Conservation (phyloP, 169 alveolate genomes). For the Blepharisma undulans region DNA sequence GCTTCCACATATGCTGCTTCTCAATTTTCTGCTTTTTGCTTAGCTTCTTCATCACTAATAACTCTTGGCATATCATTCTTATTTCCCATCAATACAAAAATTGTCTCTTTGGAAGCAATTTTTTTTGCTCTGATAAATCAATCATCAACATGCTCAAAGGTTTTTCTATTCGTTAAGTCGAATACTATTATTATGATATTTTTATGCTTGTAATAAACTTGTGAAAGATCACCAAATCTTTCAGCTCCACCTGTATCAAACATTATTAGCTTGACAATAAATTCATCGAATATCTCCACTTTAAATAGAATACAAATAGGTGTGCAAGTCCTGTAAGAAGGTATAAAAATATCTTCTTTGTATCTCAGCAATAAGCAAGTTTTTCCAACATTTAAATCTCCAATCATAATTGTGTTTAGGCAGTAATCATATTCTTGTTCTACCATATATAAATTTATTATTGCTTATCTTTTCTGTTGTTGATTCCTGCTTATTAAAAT, state of each 20-base stretch:
- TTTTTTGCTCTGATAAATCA: constrained; percentile 95
- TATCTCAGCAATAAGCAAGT: constrained; percentile 40
- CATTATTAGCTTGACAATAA: constrained; percentile 73
- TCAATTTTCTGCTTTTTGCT: neutral
- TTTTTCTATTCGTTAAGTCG: constrained; percentile 91
- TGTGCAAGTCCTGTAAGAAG: constrained; percentile 90
- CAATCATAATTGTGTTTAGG: constrained; percentile 33
- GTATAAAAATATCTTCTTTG: constrained; percentile 90
- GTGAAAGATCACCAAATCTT: constrained; percentile 63
- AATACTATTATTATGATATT: constrained; percentile 51
- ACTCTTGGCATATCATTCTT: constrained; percentile 84
- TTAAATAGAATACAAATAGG: constrained; percentile 71
- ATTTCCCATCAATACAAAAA: constrained; percentile 93
- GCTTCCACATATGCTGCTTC: neutral
- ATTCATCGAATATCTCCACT: neutral
- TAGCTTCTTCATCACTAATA: neutral
- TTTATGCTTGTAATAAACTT: constrained; percentile 62
- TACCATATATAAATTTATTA: no score
- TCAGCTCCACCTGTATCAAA: constrained; percentile 79
- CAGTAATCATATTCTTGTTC: neutral
- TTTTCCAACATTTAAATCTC: constrained; percentile 49
- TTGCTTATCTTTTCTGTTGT: no score
- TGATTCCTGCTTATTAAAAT: no score
- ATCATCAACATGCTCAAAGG: constrained; percentile 93
- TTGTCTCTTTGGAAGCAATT: constrained; percentile 91